Evolutionary conservation across 495 filamentous ascomycete genomes (phyloP).

Genomic region (Aspergillus ellipticus): DNA sequence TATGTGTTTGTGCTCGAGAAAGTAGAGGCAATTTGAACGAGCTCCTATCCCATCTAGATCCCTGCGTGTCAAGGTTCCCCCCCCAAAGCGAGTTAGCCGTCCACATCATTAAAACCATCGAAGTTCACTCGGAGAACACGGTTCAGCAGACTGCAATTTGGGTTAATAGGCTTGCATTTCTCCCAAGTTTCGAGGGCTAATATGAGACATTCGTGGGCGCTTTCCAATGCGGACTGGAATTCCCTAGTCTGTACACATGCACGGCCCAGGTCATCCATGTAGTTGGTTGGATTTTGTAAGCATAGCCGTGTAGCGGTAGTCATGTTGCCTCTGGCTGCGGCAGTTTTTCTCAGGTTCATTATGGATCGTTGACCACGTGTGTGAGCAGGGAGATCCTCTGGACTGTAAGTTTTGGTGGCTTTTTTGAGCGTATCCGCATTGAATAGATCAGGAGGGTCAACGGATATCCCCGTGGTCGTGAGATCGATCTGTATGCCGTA

Average conservation of each 20-base stretch:
- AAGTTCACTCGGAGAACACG: slow-evolving; percentile 34
- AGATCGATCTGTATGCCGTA: slow-evolving; percentile 46
- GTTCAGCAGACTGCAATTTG: slow-evolving; percentile 24
- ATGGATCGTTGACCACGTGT: slow-evolving; percentile 40
- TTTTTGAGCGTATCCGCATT: slow-evolving; percentile 17
- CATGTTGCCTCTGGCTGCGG: slow-evolving; percentile 24
- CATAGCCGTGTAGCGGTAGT: slow-evolving; percentile 36
- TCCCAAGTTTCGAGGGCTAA: slow-evolving; percentile 22
- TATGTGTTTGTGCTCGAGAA: neutral
- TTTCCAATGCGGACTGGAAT: slow-evolving; percentile 25
- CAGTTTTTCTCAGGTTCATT: slow-evolving; percentile 32
- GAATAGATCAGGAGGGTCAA: slow-evolving; percentile 48
- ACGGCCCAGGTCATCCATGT: slow-evolving; percentile 52
- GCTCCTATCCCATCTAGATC: neutral
- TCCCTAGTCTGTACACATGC: slow-evolving; percentile 30
- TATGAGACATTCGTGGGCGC: slow-evolving; percentile 22
- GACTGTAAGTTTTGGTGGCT: neutral
- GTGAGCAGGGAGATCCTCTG: slow-evolving; percentile 22
- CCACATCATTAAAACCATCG: slow-evolving; percentile 24
- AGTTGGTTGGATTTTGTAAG: slow-evolving; percentile 59
- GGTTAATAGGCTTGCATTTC: neutral
- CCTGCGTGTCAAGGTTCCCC: neutral
- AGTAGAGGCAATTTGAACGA: neutral
- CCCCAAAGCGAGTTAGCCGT: slow-evolving; percentile 6
- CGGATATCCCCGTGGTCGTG: slow-evolving; percentile 42